phyloP scores from a whole-genome alignment of 257 asterid species.

The Nicotiana obtusifolia region DNA sequence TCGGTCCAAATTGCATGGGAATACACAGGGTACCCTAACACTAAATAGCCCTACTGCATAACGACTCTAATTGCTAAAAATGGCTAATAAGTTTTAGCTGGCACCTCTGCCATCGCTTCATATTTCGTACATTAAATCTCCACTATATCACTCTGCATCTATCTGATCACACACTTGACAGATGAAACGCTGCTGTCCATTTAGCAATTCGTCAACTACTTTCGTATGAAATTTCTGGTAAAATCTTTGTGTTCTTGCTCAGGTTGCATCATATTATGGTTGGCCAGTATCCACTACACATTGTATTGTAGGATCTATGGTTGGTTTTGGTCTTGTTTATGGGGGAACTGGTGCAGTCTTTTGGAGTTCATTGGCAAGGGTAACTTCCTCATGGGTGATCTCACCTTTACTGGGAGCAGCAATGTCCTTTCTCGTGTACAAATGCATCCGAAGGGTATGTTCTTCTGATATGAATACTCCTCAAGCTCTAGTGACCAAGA shows the following conservation, averaged over 20 bases:
- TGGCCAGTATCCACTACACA: slow-evolving; percentile 99
- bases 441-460: slow-evolving; percentile 87
- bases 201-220: not conserved
- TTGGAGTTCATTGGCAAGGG: slow-evolving; percentile 90
- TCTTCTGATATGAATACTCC: slow-evolving; percentile 3
- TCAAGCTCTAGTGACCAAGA: not conserved
- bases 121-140: not conserved
- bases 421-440: slow-evolving; percentile 81
- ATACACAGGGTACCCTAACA: not conserved
- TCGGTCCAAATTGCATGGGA: not conserved
- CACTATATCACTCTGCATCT: not conserved
- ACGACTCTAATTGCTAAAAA: not conserved
- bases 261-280: slow-evolving; percentile 94
- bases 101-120: not conserved
- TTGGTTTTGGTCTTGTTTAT: slow-evolving; percentile 83
- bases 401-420: slow-evolving; percentile 81
- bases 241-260: slow-evolving; percentile 9
- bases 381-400: slow-evolving; percentile 84
- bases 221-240: not conserved
- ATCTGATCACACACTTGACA: not conserved
- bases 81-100: not conserved
- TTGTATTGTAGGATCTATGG: slow-evolving; percentile 97
- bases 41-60: not conserved
- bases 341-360: slow-evolving; percentile 92
- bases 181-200: not conserved